These are phyloP conservation scores for Dionaea muscipula DNA, from an alignment of 179 eudicot genomes.

Conservation along the genomic window DNA sequence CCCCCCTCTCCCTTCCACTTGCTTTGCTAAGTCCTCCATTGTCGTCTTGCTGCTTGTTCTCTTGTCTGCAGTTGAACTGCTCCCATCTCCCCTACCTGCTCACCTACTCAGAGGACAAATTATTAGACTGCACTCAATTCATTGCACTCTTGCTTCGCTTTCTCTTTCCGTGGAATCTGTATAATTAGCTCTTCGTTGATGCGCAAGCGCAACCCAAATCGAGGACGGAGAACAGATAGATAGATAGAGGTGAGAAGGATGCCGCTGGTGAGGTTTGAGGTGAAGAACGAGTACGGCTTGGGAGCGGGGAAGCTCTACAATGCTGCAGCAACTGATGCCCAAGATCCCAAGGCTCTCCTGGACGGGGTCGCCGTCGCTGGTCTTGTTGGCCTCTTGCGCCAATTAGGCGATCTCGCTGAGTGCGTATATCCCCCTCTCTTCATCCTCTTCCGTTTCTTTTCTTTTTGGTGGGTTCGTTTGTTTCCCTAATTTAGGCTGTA, in stretches of 20 bases:
- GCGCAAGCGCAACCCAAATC: too few species aligned
- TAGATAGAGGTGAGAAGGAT: constrained; percentile 16
- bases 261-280: constrained; percentile 66
- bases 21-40: too few species aligned
- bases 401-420: constrained; percentile 94
- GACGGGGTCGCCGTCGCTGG: constrained; percentile 88
- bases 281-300: constrained; percentile 70
- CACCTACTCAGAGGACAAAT: constrained; percentile 4
- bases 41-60: neutral
- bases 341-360: constrained; percentile 76
- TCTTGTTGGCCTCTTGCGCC: constrained; percentile 89
- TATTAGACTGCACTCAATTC: neutral
- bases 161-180: neutral
- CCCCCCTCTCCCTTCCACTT: constrained; percentile 13
- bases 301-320: constrained; percentile 62
- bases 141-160: neutral
- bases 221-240: neutral
- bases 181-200: neutral
- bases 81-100: constrained; percentile 32
- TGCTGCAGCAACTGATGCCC: constrained; percentile 25
- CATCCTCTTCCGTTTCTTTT: neutral
- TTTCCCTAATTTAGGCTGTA: too few species aligned
- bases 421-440: constrained; percentile 24
- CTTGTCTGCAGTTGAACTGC: constrained; percentile 28
- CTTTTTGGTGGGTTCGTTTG: constrained; percentile 1